Evolutionary conservation across 2,329 filamentous ascomycete genomes (phyloP), one percentile per base, ranked within the genome.

Genomic region (Colletotrichum lini): DNA sequence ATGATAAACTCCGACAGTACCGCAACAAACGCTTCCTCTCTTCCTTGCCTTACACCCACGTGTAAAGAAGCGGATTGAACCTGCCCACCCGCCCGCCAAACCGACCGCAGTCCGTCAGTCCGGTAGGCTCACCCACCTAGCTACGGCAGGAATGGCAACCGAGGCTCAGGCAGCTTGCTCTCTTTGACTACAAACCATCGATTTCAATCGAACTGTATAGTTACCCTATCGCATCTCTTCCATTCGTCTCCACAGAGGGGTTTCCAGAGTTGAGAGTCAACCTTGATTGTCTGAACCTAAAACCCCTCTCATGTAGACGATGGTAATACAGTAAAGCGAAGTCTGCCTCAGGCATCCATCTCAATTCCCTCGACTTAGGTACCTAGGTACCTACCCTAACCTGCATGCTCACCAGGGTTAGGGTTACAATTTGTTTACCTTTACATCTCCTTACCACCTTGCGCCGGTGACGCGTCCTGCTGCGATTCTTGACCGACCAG

Each of bases 381-480:
- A 38, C 35, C 35, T 35, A 38, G 8, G 35, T 38, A 38, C 35
- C 9, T 10, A 10, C 53, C 12, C n/a, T 15, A 4, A 38, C 9
- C 35, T 38, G 10, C 18, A 38, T 50, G 18, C 26, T 42, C 54
- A 18, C 56, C 42, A 66, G 67, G 67, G 67, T 70, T 70, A 68
- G 66, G 67, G 67, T 67, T 60, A 57, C 23, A 54, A 26, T 45
- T 59, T 64, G 35, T 65, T 65, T 58, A 65, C 66, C 44, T 54
- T 54, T 12, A 38, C 21, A 52, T n/a, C 30, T 23, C 3, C 7
- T 56, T 21, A 30, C 54, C 40, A 13, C 18, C 18, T 21, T 40
- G 23, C 47, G 53, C 13, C 12, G 40, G 38, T 23, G 38, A 58
- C 57, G 64, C 49, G 52, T 16, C 38, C 35, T 5, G 3, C 8